These are phyloP conservation scores for Phoma sp. DNA, from an alignment of 2,329 filamentous ascomycete genomes.

Conservation along the genomic window DNA sequence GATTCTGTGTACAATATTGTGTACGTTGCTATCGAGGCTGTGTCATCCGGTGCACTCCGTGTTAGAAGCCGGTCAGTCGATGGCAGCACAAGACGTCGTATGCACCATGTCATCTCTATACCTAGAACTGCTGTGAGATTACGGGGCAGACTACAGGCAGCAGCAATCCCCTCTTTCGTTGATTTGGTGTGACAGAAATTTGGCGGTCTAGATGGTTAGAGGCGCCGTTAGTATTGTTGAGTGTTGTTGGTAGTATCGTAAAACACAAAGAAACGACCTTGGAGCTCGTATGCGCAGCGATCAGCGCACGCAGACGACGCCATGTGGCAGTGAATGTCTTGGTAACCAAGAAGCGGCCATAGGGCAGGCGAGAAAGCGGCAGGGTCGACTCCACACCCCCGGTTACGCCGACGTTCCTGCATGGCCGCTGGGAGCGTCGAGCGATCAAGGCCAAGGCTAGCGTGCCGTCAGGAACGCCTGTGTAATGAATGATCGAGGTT, in stretches of 20 bases:
- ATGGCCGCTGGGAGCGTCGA: constrained; percentile 12
- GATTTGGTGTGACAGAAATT: background rate
- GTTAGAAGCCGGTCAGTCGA: background rate
- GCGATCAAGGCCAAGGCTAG: constrained; percentile 14
- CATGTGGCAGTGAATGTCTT: constrained; percentile 12
- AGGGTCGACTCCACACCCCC: constrained; percentile 5
- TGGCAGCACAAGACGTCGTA: background rate
- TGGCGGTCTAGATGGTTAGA: background rate
- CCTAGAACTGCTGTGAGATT: background rate
- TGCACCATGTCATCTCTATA: background rate
- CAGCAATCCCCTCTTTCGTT: background rate
- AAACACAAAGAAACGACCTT: background rate
- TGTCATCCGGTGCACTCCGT: constrained; percentile 5
- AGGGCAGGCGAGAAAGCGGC: constrained; percentile 19
- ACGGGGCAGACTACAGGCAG: background rate
- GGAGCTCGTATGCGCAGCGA: constrained; percentile 1
- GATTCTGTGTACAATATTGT: background rate
- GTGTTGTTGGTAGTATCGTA: background rate
- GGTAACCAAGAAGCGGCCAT: constrained; percentile 21
- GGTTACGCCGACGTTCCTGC: constrained; percentile 14
- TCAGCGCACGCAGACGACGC: constrained; percentile 14
- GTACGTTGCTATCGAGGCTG: constrained; percentile 16
- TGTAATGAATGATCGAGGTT: constrained; percentile 11
- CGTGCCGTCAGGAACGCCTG: constrained; percentile 4
- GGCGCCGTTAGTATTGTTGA: constrained; percentile 16